Evolutionary conservation across 2,329 filamentous ascomycete genomes (phyloP), one percentile per base, ranked within the genome.

Genomic region (Exophiala dermatitidis): DNA sequence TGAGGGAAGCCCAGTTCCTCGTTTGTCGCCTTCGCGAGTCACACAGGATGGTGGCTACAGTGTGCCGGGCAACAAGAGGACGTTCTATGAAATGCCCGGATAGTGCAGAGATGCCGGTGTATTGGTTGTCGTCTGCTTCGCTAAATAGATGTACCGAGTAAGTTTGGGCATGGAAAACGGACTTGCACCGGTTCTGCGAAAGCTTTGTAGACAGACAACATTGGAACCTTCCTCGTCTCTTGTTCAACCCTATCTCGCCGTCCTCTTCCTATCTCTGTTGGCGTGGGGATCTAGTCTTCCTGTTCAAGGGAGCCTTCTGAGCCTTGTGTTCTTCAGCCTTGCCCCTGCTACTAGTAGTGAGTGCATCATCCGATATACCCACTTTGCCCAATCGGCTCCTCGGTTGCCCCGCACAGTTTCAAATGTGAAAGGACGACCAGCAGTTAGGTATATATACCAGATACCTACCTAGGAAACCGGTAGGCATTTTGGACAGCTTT

Each of bases 41-140:
- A 50, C 45, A 19, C 36, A 50, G 8, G 56, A 56, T 37, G 56
- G 59, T 38, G 56, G 56, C 1, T 54, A 46, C 10, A 50, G 45
- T 30, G 29, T 54, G 48, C 54, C 54, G 7, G 56, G 59, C 26
- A 51, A 48, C 31, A 47, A 52, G 4, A 52, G 52, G n/a, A 55
- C 56, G 5, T 58, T 50, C 30, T 61, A 61, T 41, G 59, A 61
- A 54, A 56, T 59, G 59, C 48, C 50, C 3, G 58, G 51, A 47
- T 59, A 42, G 37, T 5, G 4, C 8, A 26, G 12, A 31, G 29
- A 43, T 33, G 30, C n/a, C 19, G 36, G 30, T 37, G 7, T 8
- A 37, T n/a, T 37, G 34, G 34, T n/a, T 37, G 34, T 37, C n/a
- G 34, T 37, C 7, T 8, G 7, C 7, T 37, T 37, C 34, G 34